Evolutionary conservation across 371 early-diverging fungal species (phyloP).

Genomic region (Mortierella sp.): DNA sequence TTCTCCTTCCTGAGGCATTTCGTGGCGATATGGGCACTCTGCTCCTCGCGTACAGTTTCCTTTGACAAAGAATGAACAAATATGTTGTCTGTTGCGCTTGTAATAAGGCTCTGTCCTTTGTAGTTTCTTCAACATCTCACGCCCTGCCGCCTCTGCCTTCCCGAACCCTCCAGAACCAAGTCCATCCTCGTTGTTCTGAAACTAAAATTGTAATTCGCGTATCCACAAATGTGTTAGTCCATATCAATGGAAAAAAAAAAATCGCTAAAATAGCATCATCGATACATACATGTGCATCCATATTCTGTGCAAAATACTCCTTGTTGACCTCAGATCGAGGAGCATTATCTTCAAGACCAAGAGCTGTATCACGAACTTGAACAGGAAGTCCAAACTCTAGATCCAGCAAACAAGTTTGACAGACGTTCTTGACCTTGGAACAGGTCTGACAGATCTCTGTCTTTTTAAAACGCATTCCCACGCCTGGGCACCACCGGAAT

Average conservation of each 20-base stretch:
- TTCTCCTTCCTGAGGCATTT: slow-evolving; percentile 87
- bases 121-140: slow-evolving; percentile 84
- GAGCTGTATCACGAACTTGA: slow-evolving; percentile 92
- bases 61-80: slow-evolving; percentile 96
- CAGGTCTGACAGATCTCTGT: slow-evolving; percentile 98
- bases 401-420: slow-evolving; percentile 97
- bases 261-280: background rate
- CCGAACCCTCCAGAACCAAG: slow-evolving; percentile 78
- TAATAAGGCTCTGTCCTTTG: slow-evolving; percentile 93
- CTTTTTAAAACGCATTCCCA: slow-evolving; percentile 95
- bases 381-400: slow-evolving; percentile 94
- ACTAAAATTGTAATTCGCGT: slow-evolving; percentile 6
- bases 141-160: slow-evolving; percentile 82
- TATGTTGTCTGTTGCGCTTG: slow-evolving; percentile 89
- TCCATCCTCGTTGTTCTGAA: slow-evolving; percentile 61
- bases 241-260: background rate
- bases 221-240: background rate
- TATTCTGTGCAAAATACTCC: slow-evolving; percentile 89
- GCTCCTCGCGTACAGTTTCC: slow-evolving; percentile 94
- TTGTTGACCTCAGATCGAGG: slow-evolving; percentile 90
- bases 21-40: slow-evolving; percentile 95
- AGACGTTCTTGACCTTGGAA: slow-evolving; percentile 97
- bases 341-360: slow-evolving; percentile 79
- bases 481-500: slow-evolving; percentile 96
- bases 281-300: slow-evolving; percentile 78